Conservation (phyloP, 768 basidiomycete genomes). For the Phlegmacium glaucopus region DNA sequence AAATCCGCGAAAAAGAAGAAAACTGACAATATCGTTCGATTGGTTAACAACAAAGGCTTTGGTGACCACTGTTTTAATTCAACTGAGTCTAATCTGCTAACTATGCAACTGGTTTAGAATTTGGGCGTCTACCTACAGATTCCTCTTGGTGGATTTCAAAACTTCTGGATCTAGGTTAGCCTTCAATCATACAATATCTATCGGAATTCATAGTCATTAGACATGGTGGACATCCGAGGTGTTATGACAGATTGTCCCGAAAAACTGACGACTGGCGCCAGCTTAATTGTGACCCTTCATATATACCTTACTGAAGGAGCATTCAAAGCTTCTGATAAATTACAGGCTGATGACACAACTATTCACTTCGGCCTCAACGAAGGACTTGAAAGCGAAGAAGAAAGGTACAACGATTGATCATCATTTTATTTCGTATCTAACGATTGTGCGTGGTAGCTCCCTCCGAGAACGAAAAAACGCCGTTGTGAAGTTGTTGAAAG, state of each 20-base stretch:
- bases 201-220: constrained; percentile 30
- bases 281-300: constrained; percentile 73
- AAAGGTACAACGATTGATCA: constrained; percentile 39
- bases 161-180: constrained; percentile 64
- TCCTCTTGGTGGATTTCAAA: constrained; percentile 71
- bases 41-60: constrained; percentile 61
- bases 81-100: neutral
- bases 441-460: constrained; percentile 22
- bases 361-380: constrained; percentile 56
- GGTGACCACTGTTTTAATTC: constrained; percentile 38
- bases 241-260: constrained; percentile 79
- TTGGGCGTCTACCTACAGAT: constrained; percentile 72
- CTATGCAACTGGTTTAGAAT: constrained; percentile 42
- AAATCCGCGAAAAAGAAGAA: constrained; percentile 53
- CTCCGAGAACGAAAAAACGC: constrained; percentile 79
- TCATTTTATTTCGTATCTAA: no score
- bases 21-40: constrained; percentile 59
- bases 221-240: constrained; percentile 62
- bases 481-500: constrained; percentile 69
- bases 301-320: constrained; percentile 68
- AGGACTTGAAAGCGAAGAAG: constrained; percentile 75
- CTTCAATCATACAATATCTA: constrained; percentile 7
- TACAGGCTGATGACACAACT: constrained; percentile 30
- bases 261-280: constrained; percentile 67
- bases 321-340: constrained; percentile 49